Evolutionary conservation across 108 stramenopile genomes (phyloP), one percentile per base, ranked within the genome.

Genomic region (Skeletonema costatum): DNA sequence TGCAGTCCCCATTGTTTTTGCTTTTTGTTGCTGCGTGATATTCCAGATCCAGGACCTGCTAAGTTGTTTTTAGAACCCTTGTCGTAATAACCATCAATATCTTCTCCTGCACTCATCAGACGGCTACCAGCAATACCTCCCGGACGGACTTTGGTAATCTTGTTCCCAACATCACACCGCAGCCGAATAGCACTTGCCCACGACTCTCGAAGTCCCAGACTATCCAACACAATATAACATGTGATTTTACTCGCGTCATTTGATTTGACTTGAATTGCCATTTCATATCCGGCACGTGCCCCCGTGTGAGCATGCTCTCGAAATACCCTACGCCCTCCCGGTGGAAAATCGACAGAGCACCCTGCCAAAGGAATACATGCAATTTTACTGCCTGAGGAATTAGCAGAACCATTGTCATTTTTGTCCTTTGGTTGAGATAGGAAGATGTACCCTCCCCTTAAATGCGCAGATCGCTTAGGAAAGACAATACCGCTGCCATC

Each of bases 311-410:
- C 89, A 81, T 95, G 93, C 60, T 95, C 93, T 17, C 91, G 89
- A 92, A 95, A 95, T 59, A 92, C 88, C 30, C 93, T 85, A 16
- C 93, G 76, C 35, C 93, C 93, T 58, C 93, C 93, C 14, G 93
- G 93, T 29, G 93, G 93, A 36, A 90, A 84, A 36, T 89, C 89
- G 51, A 95, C 86, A 33, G 53, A 60, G 25, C 84, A 77, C 25
- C 89, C 84, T 21, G 90, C 88, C 38, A 95, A 50, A 10, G 93
- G 93, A 51, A 95, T 86, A 46, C 87, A 86, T 1, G 85, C 90
- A 39, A 88, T 75, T 12, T 88, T 88, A 12, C 87, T 77, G 25
- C 76, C 84, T 68, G 32, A 19, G 3, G 75, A 61, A 33, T 38
- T 33, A 5, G 12, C 59, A 35, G 81, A 86, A 56, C 64, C 65